Base-by-base conservation (phyloP, 1,139 yeast species). In the Kodamaea fungicola region DNA sequence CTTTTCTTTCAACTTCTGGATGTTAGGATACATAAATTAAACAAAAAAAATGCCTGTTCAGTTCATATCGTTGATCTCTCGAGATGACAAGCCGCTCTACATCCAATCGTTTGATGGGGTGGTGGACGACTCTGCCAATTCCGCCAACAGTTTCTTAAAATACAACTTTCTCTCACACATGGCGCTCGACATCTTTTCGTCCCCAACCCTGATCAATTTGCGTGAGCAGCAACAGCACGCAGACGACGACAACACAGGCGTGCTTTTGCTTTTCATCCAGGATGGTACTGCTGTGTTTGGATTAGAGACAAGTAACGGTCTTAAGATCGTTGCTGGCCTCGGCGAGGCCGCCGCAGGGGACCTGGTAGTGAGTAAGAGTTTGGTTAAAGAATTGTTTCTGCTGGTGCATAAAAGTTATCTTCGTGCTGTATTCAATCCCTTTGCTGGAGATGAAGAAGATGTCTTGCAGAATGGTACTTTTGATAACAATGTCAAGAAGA, bases 111-210 rank as follows among this genome's bases (percentile, higher is more conserved):
- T 79, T 40, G 66, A 62, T 28, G 45, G 52, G 8, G 55, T 48
- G 8, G 42, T 49, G 7, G 35, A 44, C 19, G 34, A 44, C 25
- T 49, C 48, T 28, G 48, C 50, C 31, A 44, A 45, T 12, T 43
- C 55, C 32, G 66, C 75, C 39, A 73, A 76, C 46, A 67, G 66
- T 42, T 62, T 76, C 38, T 60, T 80, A 28, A 77, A 78, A 47
- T 80, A 77, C 58, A 80, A 80, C 50, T 80, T 79, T 46, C 59
- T 80, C 25, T 71, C 83, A 10, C 84, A 80, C 52, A 80, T 80
- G 83, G 80, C 85, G 2, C 57, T 80, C 19, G 87, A 80, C 53
- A 70, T 79, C 13, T 78, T 80, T 47, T 64, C 78, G 25, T 74
- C 81, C 12, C 81, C 83, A 1, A 42, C 67, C n/a, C 61, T 72